Percentiles rank a stretch among this genome's conserved stretches.
These are phyloP conservation scores for Amanita rubescens DNA, from an alignment of 768 basidiomycete genomes.

Conservation along the genomic window DNA sequence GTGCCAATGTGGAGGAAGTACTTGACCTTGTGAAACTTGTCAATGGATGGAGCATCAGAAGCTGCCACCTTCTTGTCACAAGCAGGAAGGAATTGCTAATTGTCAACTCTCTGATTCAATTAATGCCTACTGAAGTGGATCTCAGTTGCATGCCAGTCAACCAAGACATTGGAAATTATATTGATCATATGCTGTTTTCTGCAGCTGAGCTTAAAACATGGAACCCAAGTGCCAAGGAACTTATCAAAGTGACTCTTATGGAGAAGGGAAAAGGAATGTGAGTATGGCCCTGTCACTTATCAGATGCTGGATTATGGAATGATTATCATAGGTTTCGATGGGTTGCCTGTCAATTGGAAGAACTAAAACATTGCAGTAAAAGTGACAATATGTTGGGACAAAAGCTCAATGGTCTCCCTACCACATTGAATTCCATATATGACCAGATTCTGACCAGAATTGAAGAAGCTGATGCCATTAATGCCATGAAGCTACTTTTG, in stretches of 20 bases:
- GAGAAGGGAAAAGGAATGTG: not conserved
- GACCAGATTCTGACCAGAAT: not conserved
- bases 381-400: no score
- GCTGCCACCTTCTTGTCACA: not conserved
- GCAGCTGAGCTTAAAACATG: not conserved
- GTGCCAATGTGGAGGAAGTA: not conserved
- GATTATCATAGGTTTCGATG: not conserved
- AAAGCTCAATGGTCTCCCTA: not conserved
- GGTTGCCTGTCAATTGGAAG: not conserved
- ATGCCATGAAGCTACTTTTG: not conserved
- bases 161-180: not conserved
- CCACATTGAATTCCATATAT: not conserved
- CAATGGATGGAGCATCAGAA: not conserved
- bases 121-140: not conserved
- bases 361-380: not conserved
- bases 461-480: not conserved
- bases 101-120: not conserved
- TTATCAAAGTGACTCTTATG: not conserved
- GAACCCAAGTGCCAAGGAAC: not conserved
- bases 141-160: not conserved
- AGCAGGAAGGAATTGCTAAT: not conserved
- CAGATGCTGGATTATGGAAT: not conserved
- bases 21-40: not conserved
- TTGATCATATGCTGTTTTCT: not conserved
- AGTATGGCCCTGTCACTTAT: not conserved